A percentile compares a stretch with the other conserved stretches of the same genome.
phyloP scores from a whole-genome alignment of 176 grass and related monocot species.

The Aegilops umbellulata region DNA sequence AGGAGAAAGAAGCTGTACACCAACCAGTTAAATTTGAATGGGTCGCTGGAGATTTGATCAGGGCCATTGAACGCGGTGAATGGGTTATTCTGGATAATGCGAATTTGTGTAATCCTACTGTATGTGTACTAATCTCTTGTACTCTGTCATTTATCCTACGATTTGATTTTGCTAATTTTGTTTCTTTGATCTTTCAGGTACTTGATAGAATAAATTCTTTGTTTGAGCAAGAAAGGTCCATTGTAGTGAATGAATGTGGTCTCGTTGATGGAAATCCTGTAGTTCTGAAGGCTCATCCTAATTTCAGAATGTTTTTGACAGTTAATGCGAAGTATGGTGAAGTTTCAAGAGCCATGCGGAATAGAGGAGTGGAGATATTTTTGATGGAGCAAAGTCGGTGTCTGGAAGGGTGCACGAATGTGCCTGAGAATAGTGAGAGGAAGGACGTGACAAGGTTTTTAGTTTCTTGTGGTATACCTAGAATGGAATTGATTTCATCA shows the following conservation, averaged over 20 bases:
- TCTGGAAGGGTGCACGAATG: constrained; percentile 23
- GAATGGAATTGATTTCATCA: constrained; percentile 58
- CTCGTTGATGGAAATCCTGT: constrained; percentile 75
- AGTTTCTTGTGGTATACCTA: constrained; percentile 69
- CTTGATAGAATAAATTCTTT: constrained; percentile 98
- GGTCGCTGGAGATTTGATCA: constrained; percentile 82
- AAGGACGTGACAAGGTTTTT: constrained; percentile 65
- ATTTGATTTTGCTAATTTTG: constrained; percentile 34
- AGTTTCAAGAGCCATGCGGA: constrained; percentile 96
- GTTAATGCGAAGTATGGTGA: constrained; percentile 85
- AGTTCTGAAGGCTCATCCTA: constrained; percentile 69
- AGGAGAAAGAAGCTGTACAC: constrained; percentile 51
- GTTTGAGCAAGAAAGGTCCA: constrained; percentile 84
- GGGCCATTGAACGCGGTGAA: constrained; percentile 77
- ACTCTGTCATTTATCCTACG: not conserved
- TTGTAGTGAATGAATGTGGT: constrained; percentile 92
- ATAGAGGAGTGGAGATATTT: constrained; percentile 88
- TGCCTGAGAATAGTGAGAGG: constrained; percentile 26
- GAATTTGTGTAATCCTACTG: constrained; percentile 97
- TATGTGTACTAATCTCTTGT: constrained; percentile 36
- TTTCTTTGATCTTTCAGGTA: constrained; percentile 46
- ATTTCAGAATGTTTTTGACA: constrained; percentile 90
- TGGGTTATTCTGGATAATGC: constrained; percentile 96
- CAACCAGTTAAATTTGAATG: constrained; percentile 81
- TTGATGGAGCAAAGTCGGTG: constrained; percentile 52